Evolutionary conservation across 495 filamentous ascomycete species (phyloP), one percentile per base, ranked within the genome.

Genomic region (Aspergillus avenaceus): DNA sequence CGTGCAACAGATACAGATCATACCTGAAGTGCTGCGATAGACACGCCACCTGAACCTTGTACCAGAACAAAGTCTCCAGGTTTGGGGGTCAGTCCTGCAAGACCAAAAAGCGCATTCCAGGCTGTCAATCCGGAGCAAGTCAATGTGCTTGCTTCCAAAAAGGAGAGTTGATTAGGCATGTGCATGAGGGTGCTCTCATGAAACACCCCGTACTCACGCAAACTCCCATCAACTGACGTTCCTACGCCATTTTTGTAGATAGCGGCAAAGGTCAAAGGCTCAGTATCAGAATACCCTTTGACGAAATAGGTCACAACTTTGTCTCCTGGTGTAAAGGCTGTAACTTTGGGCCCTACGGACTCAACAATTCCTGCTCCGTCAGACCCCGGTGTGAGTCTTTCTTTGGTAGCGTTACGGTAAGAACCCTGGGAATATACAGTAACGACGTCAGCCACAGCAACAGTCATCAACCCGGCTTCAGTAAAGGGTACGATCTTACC

Each of bases 41-140:
- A 80, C 18, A 90, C 85, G 29, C 86, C 86, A 0, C 87, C 86
- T 0, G 83, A 88, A 5, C 87, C 86, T 53, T 88, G 84, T 2
- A 83, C 51, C 6, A 65, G 43, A 6, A 65, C 59, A 5, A 50
- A 40, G 36, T 49, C 40, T 1, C 53, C 55, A 4, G 78, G 75
- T 61, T 74, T 78, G 21, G 87, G 53, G 0, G 54, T 50, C 53
- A 66, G 74, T 9, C 40, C 41, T 28, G 47, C 29, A 7, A 88
- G 50, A 0, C 86, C 87, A 47, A 58, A 71, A 1, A 71, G 54
- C 13, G 65, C 65, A 48, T 70, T 72, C 69, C 70, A 72, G 0
- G 65, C 67, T 5, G 69, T 68, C 8, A 70, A 8, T 0, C 54
- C 47, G 4, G 59, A 41, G 5, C 84, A 87, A 0, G 66, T 62